Base-by-base conservation (phyloP, 345 rosid genomes). In the Rhodamnia argentea region DNA sequence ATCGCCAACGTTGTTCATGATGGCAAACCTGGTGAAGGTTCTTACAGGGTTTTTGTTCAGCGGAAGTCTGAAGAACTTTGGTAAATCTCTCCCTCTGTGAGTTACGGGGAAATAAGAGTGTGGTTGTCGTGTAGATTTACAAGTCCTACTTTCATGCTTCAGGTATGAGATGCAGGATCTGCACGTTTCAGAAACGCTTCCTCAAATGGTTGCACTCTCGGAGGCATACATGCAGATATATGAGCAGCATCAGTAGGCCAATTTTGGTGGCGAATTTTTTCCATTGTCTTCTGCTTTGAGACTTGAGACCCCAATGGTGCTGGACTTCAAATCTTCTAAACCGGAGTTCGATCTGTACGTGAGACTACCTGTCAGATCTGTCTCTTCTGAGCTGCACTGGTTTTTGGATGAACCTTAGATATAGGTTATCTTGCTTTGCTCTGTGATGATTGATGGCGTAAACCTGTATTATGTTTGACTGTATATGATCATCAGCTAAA, bases 131-230 rank as follows among this genome's bases (percentile, higher is more conserved):
- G 42, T 62, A 1, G 81, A 70, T 70, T 70, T 44, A 70, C 81
- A 20, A 70, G 47, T 70, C 81, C 47, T 2, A 53, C 40, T 64
- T 81, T 26, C 23, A 42, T 84, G 57, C 42, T 89, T 64, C 93
- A 98, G 99, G 99, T 97, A 96, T 75, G 99, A 96, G 92, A 97
- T 97, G 96, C 99, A 98, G 90, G 99, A 98, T 93, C 87, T 98
- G 82, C 99, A 94, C 82, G 99, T 98, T 83, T 96, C 98, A 0
- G 99, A 98, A 88, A 95, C 98, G 14, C 97, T 98, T 88, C 97
- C 99, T 56, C 99, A 98, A 82, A 98, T 98, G 98, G 99, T 98
- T 64, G 98, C 96, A 2, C 94, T 98, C 32, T 98, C 99, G 0
- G 99, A 98, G 93, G 95, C 99, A 32, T 96, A 96, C 84, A 91